A percentile compares a stretch with the other conserved stretches of the same genome.
Evolutionary conservation across 192 early-diverging fungal genomes (phyloP).

Genomic region (Gorgonomyces haynaldii): DNA sequence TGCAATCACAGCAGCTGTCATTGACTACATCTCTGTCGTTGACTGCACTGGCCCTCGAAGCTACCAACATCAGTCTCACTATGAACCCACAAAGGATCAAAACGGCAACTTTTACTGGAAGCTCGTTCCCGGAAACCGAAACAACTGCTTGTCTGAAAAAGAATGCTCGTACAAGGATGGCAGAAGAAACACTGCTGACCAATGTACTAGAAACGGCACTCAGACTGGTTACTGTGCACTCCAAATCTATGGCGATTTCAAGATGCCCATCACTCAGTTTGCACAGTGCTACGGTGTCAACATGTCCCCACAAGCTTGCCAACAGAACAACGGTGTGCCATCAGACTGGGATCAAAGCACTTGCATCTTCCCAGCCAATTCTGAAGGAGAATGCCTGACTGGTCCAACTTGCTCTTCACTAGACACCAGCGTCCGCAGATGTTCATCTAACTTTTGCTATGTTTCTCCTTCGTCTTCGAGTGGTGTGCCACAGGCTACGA

Average conservation of each 20-base stretch:
- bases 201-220: neutral
- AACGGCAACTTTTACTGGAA: neutral
- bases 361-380: no score
- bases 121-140: neutral
- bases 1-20: neutral
- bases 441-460: no score
- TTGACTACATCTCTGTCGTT: neutral
- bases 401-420: no score
- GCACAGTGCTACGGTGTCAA: no score
- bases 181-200: neutral
- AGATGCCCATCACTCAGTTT: no score
- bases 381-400: no score
- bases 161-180: neutral
- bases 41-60: neutral
- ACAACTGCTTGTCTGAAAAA: neutral
- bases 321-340: no score
- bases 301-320: no score
- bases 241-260: neutral
- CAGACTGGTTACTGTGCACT: neutral
- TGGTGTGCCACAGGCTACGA: no score
- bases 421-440: no score
- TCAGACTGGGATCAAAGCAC: no score
- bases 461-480: no score
- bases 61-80: neutral
- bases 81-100: neutral